Base-by-base conservation (phyloP, 2,329 filamentous ascomycete genomes). In the Clarireedia hainanense region DNA sequence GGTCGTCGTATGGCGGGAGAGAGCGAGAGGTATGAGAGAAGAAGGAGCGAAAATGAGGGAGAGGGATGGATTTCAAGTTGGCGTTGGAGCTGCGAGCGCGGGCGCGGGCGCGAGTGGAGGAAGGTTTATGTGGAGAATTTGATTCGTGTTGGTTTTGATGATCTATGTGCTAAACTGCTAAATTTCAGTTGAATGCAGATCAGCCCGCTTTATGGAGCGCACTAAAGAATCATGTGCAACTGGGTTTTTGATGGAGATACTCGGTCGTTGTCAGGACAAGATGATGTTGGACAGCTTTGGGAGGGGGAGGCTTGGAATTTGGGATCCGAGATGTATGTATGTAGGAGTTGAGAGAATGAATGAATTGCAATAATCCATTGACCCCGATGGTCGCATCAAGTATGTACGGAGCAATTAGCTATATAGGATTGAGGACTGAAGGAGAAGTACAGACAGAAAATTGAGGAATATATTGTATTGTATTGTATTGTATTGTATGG, bases 31-130 rank as follows among this genome's bases (percentile, higher is more conserved):
- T 39, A 45, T 45, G 36, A 43, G 3, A 45, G 37, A 55, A 36
- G 39, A 47, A 27, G 43, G 49, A 63, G 53, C 7, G 68, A 60
- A 53, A 64, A 55, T 63, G 55, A 45, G 43, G 36, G 49, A 36
- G 23, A 54, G 46, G 47, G 24, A 46, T 52, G 50, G 49, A 57
- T 43, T 40, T 52, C n/a, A 30, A 40, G 50, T 17, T 34, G 23
- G n/a, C 9, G 46, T 40, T 10, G 20, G 34, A 24, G 14, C 12
- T 23, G 23, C 20, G 9, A 40, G 43, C 26, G 34, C 15, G 20
- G 42, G 42, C 15, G 20, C 9, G 17, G 15, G 14, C 15, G 39
- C 14, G 7, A n/a, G 17, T 39, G 42, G 20, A 39, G 34, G 34
- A n/a, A 20, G 17, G 30, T 9, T 14, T 17, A 50, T 12, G 24